Evolutionary conservation across 2,329 filamentous ascomycete genomes (phyloP), one percentile per base, ranked within the genome.

Genomic region (Colletotrichum cordylinicola): DNA sequence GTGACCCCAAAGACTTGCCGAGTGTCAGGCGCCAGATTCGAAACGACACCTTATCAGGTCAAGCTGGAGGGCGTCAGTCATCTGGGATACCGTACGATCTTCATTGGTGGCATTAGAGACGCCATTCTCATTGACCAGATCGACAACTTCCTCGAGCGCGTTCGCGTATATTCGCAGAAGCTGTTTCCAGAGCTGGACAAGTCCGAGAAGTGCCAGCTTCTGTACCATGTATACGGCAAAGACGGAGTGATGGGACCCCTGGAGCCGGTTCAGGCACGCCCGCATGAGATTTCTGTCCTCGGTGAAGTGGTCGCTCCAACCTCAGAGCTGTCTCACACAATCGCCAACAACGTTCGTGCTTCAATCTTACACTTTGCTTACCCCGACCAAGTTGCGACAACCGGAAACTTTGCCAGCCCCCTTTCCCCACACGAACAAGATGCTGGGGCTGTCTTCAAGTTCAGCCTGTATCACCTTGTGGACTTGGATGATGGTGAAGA

Each of bases 401-500:
- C 86, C 0, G 90, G 90, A 0, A 91, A 91, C 74, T 87, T 91
- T 64, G 88, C 86, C 0, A 70, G 52, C 10, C 67, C 67, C 58
- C 31, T 70, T 16, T 72, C 69, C 1, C 61, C 69, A 0, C 69
- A 72, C n/a, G 80, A 81, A n/a, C 79, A 80, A 39, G 77, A 80
- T 29, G 77, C 77, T 1, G 72, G 89, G 0, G 83, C 84, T 7
- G 86, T 83, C 75, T 82, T 85, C n/a, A 82, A 87, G 67, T 90
- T 89, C 77, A 86, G 82, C 10, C 78, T 90, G 3, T 90, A 90
- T 64, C 89, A 90, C 77, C 82, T 90, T 6, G 87, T 90, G 82
- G 83, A 86, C 8, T 79, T 88, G 4, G 78, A 82, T 1, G 78
- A 67, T 0, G 78, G 77, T 0, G 82, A 83, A 29, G 80, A 83